phyloP scores from a whole-genome alignment of 2,329 filamentous ascomycete species.

The Nemania serpens region DNA sequence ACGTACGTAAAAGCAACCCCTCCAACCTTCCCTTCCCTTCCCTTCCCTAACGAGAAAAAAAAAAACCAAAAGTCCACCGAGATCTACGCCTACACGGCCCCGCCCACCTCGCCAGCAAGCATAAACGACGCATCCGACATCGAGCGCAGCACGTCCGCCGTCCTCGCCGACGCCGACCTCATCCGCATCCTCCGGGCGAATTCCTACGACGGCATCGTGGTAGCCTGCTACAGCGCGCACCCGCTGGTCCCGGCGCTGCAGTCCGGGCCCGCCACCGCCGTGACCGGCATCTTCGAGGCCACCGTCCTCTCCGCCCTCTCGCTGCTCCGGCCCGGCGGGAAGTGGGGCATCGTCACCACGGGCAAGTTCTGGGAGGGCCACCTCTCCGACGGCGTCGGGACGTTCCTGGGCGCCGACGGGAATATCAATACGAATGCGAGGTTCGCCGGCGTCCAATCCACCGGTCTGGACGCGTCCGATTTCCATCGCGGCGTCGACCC shows the following conservation, averaged over 20 bases:
- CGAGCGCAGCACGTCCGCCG: slow-evolving; percentile 62
- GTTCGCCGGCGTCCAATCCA: slow-evolving; percentile 83
- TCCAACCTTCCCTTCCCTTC: background rate
- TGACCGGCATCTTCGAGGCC: slow-evolving; percentile 86
- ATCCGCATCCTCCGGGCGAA: slow-evolving; percentile 45
- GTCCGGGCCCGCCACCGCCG: slow-evolving; percentile 42
- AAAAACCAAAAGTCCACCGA: slow-evolving; percentile 47
- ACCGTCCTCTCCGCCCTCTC: slow-evolving; percentile 70
- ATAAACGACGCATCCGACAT: slow-evolving; percentile 80
- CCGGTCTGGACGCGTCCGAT: slow-evolving; percentile 78
- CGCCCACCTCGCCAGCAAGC: slow-evolving; percentile 65
- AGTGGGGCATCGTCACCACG: slow-evolving; percentile 88
- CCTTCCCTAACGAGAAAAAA: too few relatives aligned
- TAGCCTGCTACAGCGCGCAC: slow-evolving; percentile 89
- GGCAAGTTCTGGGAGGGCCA: slow-evolving; percentile 82
- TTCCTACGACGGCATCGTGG: slow-evolving; percentile 75
- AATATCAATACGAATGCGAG: slow-evolving; percentile 44
- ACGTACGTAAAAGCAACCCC: slow-evolving; percentile 38
- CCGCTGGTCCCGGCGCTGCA: slow-evolving; percentile 68
- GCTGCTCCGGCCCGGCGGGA: slow-evolving; percentile 47
- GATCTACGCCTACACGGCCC: slow-evolving; percentile 69
- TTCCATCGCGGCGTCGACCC: slow-evolving; percentile 71
- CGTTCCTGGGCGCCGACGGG: slow-evolving; percentile 60
- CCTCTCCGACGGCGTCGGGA: slow-evolving; percentile 66
- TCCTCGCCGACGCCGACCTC: slow-evolving; percentile 60